Base-by-base conservation (phyloP, 495 filamentous ascomycete species). In the Trichocladium uniseriatum region DNA sequence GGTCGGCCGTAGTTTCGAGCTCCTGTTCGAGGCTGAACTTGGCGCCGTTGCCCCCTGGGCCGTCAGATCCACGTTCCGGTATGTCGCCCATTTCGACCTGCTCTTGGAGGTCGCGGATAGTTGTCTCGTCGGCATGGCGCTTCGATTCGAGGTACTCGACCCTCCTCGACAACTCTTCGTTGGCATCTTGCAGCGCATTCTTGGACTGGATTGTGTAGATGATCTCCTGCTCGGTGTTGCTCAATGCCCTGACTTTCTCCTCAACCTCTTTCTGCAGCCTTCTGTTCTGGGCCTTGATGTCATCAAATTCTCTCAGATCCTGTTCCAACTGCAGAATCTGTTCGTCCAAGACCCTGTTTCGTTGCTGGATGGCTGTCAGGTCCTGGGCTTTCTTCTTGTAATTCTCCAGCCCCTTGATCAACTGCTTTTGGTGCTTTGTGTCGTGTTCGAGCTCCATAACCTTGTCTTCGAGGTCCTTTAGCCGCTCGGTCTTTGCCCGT, bases 321-420 rank as follows among this genome's bases (percentile, higher is more conserved):
- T 80, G 83, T 64, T 87, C 79, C 36, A 87, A 70, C 45, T 65
- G 61, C 45, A 54, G 42, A 21, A 68, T 58, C 39, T 68, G 61
- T 35, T 60, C 63, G 22, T 67, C 62, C 15, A 67, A 38, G 7
- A 78, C 77, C 52, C 83, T 78, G 52, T 80, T 64, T 16, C 60
- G 51, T 38, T 62, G 59, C 38, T 64, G 61, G 28, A 66, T 64
- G 14, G 39, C 48, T 1, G 63, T 60, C 1, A 64, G 83, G 29
- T 80, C 77, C 60, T 90, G 79, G 18, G 87, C 68, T 62, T 90
- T 89, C 59, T 84, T 80, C 52, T 81, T 79, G 55, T 83, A 82
- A 49, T 86, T 83, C 48, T 88, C 84, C 0, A 79, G 75, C 14
- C 77, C 79, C 56, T 88, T 94, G 21, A 87, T 83, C 60, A 87